These are phyloP conservation scores for Ceratocystiopsis minuta DNA, from an alignment of 2,329 filamentous ascomycete genomes.

Conservation along the genomic window DNA sequence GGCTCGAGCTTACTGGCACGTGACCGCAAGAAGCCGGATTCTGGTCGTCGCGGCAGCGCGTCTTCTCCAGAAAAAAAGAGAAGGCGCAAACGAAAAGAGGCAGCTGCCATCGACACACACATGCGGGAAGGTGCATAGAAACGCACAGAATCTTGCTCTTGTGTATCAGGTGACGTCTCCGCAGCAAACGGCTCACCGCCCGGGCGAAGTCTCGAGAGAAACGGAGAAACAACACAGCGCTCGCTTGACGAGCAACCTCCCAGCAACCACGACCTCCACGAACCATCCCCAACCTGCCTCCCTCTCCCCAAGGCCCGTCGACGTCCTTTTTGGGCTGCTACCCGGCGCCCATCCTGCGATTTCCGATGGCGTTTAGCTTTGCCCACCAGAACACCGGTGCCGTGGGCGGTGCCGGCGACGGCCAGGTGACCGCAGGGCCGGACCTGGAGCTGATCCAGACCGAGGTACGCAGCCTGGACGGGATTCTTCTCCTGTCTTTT, in stretches of 20 bases:
- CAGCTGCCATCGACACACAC: neutral
- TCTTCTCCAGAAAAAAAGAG: conserved; percentile 2
- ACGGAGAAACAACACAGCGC: too few relatives aligned
- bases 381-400: conserved; percentile 21
- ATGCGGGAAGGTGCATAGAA: neutral
- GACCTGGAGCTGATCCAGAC: conserved; percentile 66
- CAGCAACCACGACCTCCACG: neutral
- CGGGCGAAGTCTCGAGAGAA: too few relatives aligned
- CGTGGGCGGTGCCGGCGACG: conserved; percentile 24
- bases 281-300: neutral
- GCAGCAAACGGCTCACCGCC: too few relatives aligned
- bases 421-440: conserved; percentile 29
- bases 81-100: neutral
- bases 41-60: conserved; percentile 5
- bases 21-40: neutral
- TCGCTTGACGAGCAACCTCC: neutral
- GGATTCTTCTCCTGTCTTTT: too few relatives aligned
- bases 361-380: conserved; percentile 47
- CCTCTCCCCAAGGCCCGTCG: conserved; percentile 1
- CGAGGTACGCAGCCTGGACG: conserved; percentile 36
- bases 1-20: neutral
- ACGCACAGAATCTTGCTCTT: too few relatives aligned
- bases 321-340: conserved; percentile 3
- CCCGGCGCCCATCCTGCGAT: conserved; percentile 2
- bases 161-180: too few relatives aligned